A percentile compares a stretch with the other conserved stretches of the same genome.
phyloP scores from a whole-genome alignment of 805 yeast species.

The Metschnikowia anglica region DNA sequence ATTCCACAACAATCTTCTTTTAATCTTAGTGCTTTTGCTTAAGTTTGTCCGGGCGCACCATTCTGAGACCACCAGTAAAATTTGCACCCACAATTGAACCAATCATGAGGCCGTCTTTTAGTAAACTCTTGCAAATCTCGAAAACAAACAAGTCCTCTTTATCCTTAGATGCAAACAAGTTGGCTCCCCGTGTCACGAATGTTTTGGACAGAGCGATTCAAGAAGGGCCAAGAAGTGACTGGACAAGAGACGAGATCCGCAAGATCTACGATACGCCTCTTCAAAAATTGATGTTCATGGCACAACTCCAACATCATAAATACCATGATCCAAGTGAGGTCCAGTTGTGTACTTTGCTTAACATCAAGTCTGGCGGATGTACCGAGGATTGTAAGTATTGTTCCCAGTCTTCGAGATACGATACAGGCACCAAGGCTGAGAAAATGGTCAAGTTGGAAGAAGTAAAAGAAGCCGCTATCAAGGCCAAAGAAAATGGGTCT shows the following conservation, averaged over 20 bases:
- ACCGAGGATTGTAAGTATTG: constrained; percentile 81
- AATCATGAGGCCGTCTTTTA: constrained; percentile 7
- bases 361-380: constrained; percentile 79
- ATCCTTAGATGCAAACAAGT: not conserved
- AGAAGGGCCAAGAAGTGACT: constrained; percentile 29
- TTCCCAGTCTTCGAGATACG: constrained; percentile 68
- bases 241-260: constrained; percentile 62
- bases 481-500: constrained; percentile 67
- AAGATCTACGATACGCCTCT: constrained; percentile 67
- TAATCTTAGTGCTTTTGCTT: too few species aligned
- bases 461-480: constrained; percentile 62
- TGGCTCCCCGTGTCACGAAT: not conserved
- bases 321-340: constrained; percentile 68
- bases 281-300: constrained; percentile 55
- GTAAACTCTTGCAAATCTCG: constrained; percentile 2
- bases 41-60: not conserved
- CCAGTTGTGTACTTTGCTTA: constrained; percentile 72
- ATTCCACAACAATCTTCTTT: too few species aligned
- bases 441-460: constrained; percentile 58
- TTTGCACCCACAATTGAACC: constrained; percentile 6
- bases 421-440: constrained; percentile 71
- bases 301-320: constrained; percentile 65
- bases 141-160: not conserved
- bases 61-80: not conserved
- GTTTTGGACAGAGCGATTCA: constrained; percentile 11